A percentile compares a stretch with the other conserved stretches of the same genome.
These are phyloP conservation scores for Hypoxylon fragiforme DNA, from an alignment of 495 filamentous ascomycete species.

Conservation along the genomic window DNA sequence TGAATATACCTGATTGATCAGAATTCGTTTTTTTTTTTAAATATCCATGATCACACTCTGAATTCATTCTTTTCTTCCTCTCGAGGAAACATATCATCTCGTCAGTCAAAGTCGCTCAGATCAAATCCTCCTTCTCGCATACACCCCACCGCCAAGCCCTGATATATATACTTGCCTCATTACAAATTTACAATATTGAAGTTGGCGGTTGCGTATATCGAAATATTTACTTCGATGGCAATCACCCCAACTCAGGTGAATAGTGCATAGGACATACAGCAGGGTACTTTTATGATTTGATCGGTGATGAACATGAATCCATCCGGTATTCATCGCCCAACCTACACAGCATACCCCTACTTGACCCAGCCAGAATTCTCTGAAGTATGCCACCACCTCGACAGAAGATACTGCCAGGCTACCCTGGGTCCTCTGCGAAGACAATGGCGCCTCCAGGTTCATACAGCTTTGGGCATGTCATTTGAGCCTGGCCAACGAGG, in stretches of 20 bases:
- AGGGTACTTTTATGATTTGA: too few species aligned
- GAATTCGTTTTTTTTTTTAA: too few species aligned
- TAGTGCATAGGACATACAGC: too few species aligned
- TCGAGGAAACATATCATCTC: too few species aligned
- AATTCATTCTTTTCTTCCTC: too few species aligned
- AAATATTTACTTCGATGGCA: too few species aligned
- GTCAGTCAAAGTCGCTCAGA: too few species aligned
- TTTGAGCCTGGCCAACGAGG: slow-evolving; percentile 36
- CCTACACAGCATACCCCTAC: slow-evolving; percentile 55
- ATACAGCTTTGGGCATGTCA: slow-evolving; percentile 39
- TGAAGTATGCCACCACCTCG: slow-evolving; percentile 61
- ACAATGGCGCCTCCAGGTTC: slow-evolving; percentile 46
- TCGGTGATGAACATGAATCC: slow-evolving; percentile 8
- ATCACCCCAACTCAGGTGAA: too few species aligned
- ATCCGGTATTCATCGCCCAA: slow-evolving; percentile 19
- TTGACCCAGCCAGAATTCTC: slow-evolving; percentile 63
- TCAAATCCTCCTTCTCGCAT: too few species aligned
- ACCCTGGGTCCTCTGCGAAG: slow-evolving; percentile 51
- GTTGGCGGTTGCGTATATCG: too few species aligned
- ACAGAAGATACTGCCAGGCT: slow-evolving; percentile 55
- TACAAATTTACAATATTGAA: background rate
- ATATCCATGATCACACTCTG: too few species aligned
- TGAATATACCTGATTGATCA: too few species aligned
- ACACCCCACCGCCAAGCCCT: background rate
- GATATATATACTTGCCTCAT: background rate